Evolutionary conservation across 306 rosid genomes (phyloP).

Genomic region (Lathyrus oleraceus): DNA sequence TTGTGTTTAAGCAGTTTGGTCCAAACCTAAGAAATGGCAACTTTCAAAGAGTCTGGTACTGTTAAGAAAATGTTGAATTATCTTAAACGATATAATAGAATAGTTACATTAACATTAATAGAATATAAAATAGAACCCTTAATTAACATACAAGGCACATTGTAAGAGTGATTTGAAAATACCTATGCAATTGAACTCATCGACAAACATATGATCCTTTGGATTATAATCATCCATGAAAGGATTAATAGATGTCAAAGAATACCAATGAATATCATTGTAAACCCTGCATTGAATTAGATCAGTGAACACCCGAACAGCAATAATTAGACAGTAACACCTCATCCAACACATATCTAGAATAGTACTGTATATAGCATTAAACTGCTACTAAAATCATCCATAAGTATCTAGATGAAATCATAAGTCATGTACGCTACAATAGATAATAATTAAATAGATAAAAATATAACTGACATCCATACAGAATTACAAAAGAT

Average conservation of each 20-base stretch:
- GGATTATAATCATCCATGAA: constrained; percentile 62
- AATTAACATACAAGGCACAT: constrained; percentile 10
- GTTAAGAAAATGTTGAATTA: background rate
- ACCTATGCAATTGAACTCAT: constrained; percentile 97
- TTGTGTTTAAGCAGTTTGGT: background rate
- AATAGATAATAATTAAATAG: too few relatives aligned
- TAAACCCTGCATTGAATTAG: constrained; percentile 91
- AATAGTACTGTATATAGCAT: too few relatives aligned
- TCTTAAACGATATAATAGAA: background rate
- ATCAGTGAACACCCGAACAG: constrained; percentile 88
- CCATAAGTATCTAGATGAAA: too few relatives aligned
- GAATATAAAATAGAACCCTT: too few relatives aligned
- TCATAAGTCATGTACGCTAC: too few relatives aligned
- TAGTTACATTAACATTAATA: too few relatives aligned
- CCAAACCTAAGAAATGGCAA: background rate
- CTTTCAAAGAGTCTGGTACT: background rate
- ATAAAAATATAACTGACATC: too few relatives aligned
- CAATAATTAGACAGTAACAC: constrained; percentile 12
- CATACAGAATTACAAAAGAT: too few relatives aligned
- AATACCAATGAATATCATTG: constrained; percentile 91
- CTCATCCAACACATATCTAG: too few relatives aligned
- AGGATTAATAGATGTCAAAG: constrained; percentile 81
- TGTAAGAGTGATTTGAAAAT: constrained; percentile 15
- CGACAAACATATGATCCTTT: constrained; percentile 83
- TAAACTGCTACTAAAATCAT: too few relatives aligned